phyloP scores from a whole-genome alignment of 1,139 yeast genomes.

The Yamadazyma dendronema region DNA sequence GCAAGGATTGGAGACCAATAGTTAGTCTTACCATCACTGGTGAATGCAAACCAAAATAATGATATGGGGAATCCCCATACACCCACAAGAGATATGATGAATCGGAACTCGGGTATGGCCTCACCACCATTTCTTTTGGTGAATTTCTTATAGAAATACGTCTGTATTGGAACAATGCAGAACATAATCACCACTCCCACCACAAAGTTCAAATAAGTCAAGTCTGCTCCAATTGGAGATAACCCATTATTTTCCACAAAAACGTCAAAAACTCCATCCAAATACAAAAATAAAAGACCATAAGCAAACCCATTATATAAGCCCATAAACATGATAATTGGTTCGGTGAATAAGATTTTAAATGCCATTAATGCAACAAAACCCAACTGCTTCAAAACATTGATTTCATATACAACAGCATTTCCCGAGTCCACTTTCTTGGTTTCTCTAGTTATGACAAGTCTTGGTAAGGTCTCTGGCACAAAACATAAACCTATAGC shows the following conservation, averaged over 20 bases:
- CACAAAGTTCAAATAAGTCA: conserved; percentile 1
- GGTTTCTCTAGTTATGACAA: neutral
- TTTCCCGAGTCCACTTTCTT: neutral
- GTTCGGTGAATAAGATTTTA: neutral
- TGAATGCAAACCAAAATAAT: conserved; percentile 1
- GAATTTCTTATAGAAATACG: neutral
- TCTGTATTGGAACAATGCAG: conserved; percentile 1
- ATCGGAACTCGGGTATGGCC: neutral
- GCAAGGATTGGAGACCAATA: conserved; percentile 1
- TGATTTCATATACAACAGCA: neutral
- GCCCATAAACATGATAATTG: neutral
- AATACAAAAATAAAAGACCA: neutral
- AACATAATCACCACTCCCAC: conserved; percentile 1
- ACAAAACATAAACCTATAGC: neutral
- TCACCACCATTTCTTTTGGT: conserved; percentile 1
- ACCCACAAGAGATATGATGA: conserved; percentile 1
- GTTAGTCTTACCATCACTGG: conserved; percentile 1
- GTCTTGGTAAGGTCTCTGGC: neutral
- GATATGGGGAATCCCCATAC: conserved; percentile 1
- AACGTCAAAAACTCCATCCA: neutral
- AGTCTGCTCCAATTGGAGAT: neutral
- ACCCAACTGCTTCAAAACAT: neutral
- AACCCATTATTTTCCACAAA: neutral
- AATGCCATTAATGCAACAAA: neutral
- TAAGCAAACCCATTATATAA: conserved; percentile 1